Evolutionary conservation across 2,329 filamentous ascomycete species (phyloP), one percentile per base, ranked within the genome.

Genomic region (Ceratocystis colombiana): DNA sequence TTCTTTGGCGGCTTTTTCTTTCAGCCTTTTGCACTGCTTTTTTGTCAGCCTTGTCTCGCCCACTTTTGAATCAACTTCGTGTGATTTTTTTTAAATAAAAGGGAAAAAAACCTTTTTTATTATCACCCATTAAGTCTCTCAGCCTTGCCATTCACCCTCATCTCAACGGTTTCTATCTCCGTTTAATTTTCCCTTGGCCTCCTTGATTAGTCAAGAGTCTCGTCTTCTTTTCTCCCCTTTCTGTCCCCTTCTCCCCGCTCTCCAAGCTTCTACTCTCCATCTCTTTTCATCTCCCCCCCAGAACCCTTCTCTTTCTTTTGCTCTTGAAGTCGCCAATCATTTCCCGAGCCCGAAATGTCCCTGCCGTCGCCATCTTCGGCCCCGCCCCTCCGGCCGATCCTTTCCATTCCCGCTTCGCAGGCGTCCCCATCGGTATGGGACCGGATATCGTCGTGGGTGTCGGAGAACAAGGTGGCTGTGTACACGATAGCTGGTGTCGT

Each of bases 401-500:
- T 68, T 45, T 62, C 66, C 37, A 68, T 68, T 62, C 66, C 66
- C 57, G 57, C 64, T 30, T 65, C 66, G 46, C 66, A 68, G 48
- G 63, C 64, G 37, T 15, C 50, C 25, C 66, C 66, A 25, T 88
- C 89, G 61, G 78, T 94, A 66, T 96, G 91, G 91, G 90, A 96
- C 76, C 88, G 92, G 73, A 80, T 96, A 77, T 88, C 91, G 70
- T 87, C 81, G 73, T 99, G 94, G 93, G 91, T 89, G 15, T 89
- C 91, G 1, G 93, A 97, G 75, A 92, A 99, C 79, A 97, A 96
- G 80, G 88, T 90, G 61, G 83, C 93, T 65, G 92, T 96, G 69
- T 99, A 96, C 78, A 96, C 94, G 71, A 90, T 97, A 77, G 94
- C 93, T 66, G 94, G 94, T 73, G 89, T 96, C 68, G 93, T 93